Percentiles rank a stretch among this genome's conserved stretches.
These are phyloP conservation scores for Boletus albobrunnescens DNA, from an alignment of 1,284 basidiomycete genomes.

Conservation along the genomic window DNA sequence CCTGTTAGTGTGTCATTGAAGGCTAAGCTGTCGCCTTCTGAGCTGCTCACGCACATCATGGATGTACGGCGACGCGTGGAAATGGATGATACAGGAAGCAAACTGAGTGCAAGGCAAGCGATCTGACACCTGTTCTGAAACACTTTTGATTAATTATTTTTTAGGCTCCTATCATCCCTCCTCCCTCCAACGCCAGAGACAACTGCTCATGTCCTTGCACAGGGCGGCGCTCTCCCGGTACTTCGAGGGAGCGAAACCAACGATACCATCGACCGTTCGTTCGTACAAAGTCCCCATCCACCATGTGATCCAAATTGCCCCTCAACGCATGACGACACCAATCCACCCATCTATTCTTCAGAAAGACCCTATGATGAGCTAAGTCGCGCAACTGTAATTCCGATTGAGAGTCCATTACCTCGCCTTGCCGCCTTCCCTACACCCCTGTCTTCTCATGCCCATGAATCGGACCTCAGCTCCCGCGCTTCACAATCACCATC, in stretches of 20 bases:
- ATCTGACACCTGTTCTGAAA: background rate
- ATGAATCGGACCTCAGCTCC: constrained; percentile 18
- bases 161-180: constrained; percentile 69
- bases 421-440: constrained; percentile 17
- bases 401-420: constrained; percentile 14
- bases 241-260: constrained; percentile 12
- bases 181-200: constrained; percentile 68
- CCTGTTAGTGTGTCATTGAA: constrained; percentile 70
- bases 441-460: constrained; percentile 21
- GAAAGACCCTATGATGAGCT: constrained; percentile 1
- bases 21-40: constrained; percentile 60
- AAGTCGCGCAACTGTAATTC: constrained; percentile 17
- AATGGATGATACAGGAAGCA: constrained; percentile 59
- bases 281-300: background rate
- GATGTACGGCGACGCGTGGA: constrained; percentile 75
- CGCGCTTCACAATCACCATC: constrained; percentile 14
- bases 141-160: background rate
- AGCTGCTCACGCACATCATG: constrained; percentile 63
- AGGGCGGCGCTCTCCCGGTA: constrained; percentile 51
- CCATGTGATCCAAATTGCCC: constrained; percentile 7
- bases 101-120: constrained; percentile 33
- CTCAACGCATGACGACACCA: background rate
- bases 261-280: background rate
- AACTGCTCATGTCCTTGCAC: constrained; percentile 62
- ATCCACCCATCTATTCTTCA: background rate